Evolutionary conservation across 2,329 filamentous ascomycete genomes (phyloP), one percentile per base, ranked within the genome.

Genomic region (Aotearoamyces nothofagi): DNA sequence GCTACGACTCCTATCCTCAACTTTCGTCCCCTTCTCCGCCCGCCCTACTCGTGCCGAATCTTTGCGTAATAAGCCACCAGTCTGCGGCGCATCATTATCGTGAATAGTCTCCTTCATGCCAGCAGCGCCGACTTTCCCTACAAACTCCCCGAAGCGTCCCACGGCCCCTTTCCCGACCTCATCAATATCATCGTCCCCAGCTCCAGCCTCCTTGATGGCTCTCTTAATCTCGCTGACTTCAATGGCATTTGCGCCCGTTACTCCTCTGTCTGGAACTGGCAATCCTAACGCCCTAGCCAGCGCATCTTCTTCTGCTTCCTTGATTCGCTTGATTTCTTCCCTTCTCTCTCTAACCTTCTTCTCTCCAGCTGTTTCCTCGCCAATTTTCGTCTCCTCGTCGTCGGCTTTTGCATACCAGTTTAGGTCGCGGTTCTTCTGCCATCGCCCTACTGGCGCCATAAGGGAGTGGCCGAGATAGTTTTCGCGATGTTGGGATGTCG

Each of bases 301-400:
- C 2, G 86, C 90, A 51, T 94, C 87, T 49, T 93, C 81, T 46
- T 98, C 90, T 0, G 79, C 82, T 51, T 93, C 80, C 47, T 93
- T 94, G 49, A 94, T 66, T 41, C 66, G 73, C 41, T 72, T 69
- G 42, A 90, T 66, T 53, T 94, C 87, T 44, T 83, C 78, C 35
- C 71, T 73, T 30, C 78, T 64, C 47, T 78, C 67, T 36, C 70
- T 60, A 24, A 61, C 68, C 10, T 54, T 58, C 26, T 60, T 64
- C 43, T 76, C 63, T 35, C 73, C 69, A 5, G 63, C 58, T 1
- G 67, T 72, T 45, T 70, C 72, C 37, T 52, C 58, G 4, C 69
- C 67, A 38, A 50, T 57, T n/a, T n/a, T n/a, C 2, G 66, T 55
- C 8, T 58, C 55, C 10, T 61, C 54, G 16, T 64, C 59, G 15